A percentile compares a stretch with the other conserved stretches of the same genome.
Evolutionary conservation across 2,329 filamentous ascomycete genomes (phyloP).

Genomic region (Fusarium sp.): DNA sequence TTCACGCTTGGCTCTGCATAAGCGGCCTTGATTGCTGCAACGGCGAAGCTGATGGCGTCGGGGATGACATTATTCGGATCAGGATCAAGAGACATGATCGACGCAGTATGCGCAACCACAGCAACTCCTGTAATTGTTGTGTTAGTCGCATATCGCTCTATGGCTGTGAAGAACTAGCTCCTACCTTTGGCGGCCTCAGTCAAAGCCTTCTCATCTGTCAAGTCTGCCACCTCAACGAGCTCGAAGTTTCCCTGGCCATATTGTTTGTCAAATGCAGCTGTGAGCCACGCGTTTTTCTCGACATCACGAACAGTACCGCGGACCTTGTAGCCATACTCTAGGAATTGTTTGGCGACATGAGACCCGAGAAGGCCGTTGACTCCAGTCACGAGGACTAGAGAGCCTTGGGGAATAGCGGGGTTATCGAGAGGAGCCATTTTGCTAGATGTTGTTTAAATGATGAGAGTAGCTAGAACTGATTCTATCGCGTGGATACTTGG

Average conservation of each 20-base stretch:
- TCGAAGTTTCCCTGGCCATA: conserved; percentile 52
- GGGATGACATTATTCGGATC: conserved; percentile 57
- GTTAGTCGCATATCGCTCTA: background rate
- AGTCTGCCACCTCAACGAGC: conserved; percentile 50
- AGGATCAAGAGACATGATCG: conserved; percentile 48
- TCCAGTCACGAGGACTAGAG: conserved; percentile 56
- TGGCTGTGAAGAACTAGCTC: fast-evolving
- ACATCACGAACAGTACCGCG: conserved; percentile 56
- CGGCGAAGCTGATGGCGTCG: conserved; percentile 43
- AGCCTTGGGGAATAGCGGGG: conserved; percentile 42
- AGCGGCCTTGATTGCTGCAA: conserved; percentile 51
- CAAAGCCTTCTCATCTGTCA: conserved; percentile 44
- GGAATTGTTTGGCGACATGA: conserved; percentile 54
- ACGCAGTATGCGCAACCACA: conserved; percentile 55
- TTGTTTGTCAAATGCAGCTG: conserved; percentile 46
- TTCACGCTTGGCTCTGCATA: conserved; percentile 50
- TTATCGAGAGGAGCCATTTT: conserved; percentile 33
- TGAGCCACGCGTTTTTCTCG: conserved; percentile 50
- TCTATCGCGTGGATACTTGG: background rate
- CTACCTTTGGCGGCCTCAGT: conserved; percentile 46
- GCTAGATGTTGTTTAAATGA: background rate
- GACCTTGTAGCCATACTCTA: conserved; percentile 56
- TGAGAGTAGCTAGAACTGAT: background rate
- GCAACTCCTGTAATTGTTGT: conserved; percentile 17
- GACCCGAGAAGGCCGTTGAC: conserved; percentile 56